Evolutionary conservation across 805 yeast genomes (phyloP).

Genomic region (Ogataea ramenticola): DNA sequence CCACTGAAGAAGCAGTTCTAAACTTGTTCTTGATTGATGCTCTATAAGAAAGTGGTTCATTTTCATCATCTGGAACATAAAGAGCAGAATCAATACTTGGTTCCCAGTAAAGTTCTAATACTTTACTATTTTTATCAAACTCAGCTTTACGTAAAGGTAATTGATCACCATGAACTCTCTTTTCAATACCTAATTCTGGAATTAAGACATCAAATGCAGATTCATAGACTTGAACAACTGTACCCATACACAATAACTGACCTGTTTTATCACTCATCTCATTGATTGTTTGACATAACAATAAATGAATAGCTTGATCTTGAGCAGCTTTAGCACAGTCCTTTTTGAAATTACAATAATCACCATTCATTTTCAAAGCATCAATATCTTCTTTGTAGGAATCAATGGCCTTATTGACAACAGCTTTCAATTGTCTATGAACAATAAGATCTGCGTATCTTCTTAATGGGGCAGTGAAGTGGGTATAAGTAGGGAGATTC

Average conservation of each 20-base stretch:
- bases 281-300: conserved; percentile 76
- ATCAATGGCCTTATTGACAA: conserved; percentile 36
- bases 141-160: conserved; percentile 89
- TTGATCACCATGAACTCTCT: conserved; percentile 96
- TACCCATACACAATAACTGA: conserved; percentile 76
- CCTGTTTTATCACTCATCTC: conserved; percentile 68
- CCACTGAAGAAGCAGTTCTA: conserved; percentile 63
- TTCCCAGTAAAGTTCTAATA: conserved; percentile 87
- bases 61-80: conserved; percentile 85
- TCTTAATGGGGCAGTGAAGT: conserved; percentile 87
- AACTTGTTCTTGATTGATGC: conserved; percentile 72
- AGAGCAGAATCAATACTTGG: conserved; percentile 88
- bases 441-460: conserved; percentile 90
- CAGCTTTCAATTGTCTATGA: conserved; percentile 80
- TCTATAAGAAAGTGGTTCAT: conserved; percentile 67
- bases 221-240: conserved; percentile 88
- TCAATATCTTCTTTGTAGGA: conserved; percentile 51
- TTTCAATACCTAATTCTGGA: conserved; percentile 92
- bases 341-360: conserved; percentile 90
- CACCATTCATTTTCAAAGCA: conserved; percentile 72
- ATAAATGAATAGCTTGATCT: conserved; percentile 86
- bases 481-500: conserved; percentile 82
- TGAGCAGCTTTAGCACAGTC: conserved; percentile 92
- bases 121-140: conserved; percentile 60
- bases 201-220: conserved; percentile 90